These are phyloP conservation scores for Penicillium sp. DNA, from an alignment of 2,329 filamentous ascomycete genomes.

Conservation along the genomic window DNA sequence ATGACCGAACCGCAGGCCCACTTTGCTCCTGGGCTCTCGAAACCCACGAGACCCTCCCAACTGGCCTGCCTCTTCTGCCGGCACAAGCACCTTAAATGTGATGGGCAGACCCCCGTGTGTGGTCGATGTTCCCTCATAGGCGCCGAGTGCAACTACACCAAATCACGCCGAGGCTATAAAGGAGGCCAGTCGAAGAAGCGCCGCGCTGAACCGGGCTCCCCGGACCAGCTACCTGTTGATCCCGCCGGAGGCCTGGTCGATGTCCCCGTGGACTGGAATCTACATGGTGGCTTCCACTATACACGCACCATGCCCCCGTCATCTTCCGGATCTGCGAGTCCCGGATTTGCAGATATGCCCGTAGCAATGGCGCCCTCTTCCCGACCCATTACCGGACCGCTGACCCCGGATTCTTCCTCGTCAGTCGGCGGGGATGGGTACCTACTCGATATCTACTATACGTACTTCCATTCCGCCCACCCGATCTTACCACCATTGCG, in stretches of 20 bases:
- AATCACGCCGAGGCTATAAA: conserved; percentile 71
- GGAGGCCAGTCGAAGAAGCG: conserved; percentile 59
- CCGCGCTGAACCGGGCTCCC: conserved; percentile 33
- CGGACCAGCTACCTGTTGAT: conserved; percentile 48
- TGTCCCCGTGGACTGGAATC: conserved; percentile 40
- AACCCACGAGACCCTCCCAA: conserved; percentile 35
- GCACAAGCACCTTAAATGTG: conserved; percentile 69
- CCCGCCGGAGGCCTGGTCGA: conserved; percentile 33
- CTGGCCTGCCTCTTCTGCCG: conserved; percentile 49
- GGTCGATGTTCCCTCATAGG: conserved; percentile 59
- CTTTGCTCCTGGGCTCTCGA: conserved; percentile 16
- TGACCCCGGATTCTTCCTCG: conserved; percentile 37
- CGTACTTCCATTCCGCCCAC: conserved; percentile 53
- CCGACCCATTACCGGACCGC: conserved; percentile 24
- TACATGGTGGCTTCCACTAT: conserved; percentile 34
- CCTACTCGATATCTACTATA: conserved; percentile 53
- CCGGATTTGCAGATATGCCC: conserved; percentile 21
- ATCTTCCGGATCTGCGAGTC: conserved; percentile 24
- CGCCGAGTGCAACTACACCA: conserved; percentile 65
- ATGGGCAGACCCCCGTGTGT: conserved; percentile 63
- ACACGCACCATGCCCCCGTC: conserved; percentile 22
- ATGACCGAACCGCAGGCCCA: conserved; percentile 28
- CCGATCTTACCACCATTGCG: conserved; percentile 53
- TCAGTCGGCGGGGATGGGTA: conserved; percentile 34
- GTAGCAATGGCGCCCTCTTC: conserved; percentile 15